Evolutionary conservation across 192 early-diverging fungal genomes (phyloP), one percentile per base, ranked within the genome.

Genomic region (Pilaira anomala): DNA sequence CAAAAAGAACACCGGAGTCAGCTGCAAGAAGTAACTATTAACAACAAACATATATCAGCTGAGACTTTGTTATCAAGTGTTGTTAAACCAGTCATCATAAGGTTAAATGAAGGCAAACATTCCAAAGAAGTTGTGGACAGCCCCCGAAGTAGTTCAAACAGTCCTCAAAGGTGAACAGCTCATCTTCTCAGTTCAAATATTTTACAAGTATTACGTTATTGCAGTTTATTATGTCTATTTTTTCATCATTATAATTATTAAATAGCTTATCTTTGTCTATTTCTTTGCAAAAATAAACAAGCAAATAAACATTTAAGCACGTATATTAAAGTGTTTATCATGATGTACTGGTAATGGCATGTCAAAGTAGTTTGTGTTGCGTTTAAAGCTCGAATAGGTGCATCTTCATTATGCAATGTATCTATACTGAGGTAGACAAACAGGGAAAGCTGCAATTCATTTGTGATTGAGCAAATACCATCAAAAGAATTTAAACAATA

Each of bases 281-380:
- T 51, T 51, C 49, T 51, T 51, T 51, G 3, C 49, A 26, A 51
- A 51, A 51, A 51, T 51, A 51, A 51, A 51, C 26, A 51, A 51
- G 49, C 49, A 51, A 51, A 51, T 51, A 51, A 51, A 51, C 49
- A 51, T 51, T 51, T 51, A 51, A 29, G 49, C 49, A 51, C 49
- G 24, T 51, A 51, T 51, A 1, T 51, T 51, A 51, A 51, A 51
- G 49, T 51, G 49, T 51, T 51, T 51, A 51, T 51, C 49, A 51
- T 51, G 49, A 52, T n/a, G 26, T 48, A 48, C 46, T 48, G 46
- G 46, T 48, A 48, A 21, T 21, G 46, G 46, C 18, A 48, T 48
- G 46, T 48, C 46, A 48, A 48, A 48, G 46, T 48, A 19, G 46
- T 48, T 48, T 48, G 46, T 48, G 46, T 48, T 48, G 46, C 46